Evolutionary conservation across 2,329 filamentous ascomycete species (phyloP), one percentile per base, ranked within the genome.

Genomic region (Lojkania enalia): DNA sequence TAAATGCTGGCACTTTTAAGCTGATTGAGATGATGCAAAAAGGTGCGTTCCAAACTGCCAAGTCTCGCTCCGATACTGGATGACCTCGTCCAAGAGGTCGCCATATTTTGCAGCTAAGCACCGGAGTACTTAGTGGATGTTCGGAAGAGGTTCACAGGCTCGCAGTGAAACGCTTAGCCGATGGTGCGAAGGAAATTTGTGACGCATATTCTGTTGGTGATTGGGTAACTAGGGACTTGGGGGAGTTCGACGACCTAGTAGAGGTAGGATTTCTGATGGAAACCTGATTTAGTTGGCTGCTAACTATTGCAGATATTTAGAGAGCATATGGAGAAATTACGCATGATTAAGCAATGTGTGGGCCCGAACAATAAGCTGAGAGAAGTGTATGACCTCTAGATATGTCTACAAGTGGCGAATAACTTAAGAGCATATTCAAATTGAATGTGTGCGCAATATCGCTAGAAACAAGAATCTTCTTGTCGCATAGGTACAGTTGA

Each of bases 11-110:
- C 9, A 53, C 50, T 12, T 47, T 55, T 31, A 50, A 53, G 3
- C 35, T 53, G 2, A 51, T 55, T 11, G 52, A 55, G 27, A 35
- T 53, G 3, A 55, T 54, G 52, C 52, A 55, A 25, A 51, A 38
- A 41, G 18, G 35, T n/a, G 46, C 52, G 9, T 53, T 55, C 45
- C 39, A 51, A 20, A 30, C 44, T 5, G 44, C 45, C 14, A 36
- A 45, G 18, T 49, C 46, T 4, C 39, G 38, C 5, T n/a, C 39
- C 7, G 50, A 33, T 7, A 51, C 50, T 7, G 50, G 39, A 12
- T 53, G 44, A 44, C 47, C 52, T 18, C 44, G 48, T 23, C 35
- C 50, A 20, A 35, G 44, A 4, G 44, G 45, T 18, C 42, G 49
- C 4, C 47, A 55, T 29, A 46, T 55, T 27, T 36, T 55, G n/a